Conservation (phyloP, 805 yeast genomes). For the Gaillardinia entomophila region DNA sequence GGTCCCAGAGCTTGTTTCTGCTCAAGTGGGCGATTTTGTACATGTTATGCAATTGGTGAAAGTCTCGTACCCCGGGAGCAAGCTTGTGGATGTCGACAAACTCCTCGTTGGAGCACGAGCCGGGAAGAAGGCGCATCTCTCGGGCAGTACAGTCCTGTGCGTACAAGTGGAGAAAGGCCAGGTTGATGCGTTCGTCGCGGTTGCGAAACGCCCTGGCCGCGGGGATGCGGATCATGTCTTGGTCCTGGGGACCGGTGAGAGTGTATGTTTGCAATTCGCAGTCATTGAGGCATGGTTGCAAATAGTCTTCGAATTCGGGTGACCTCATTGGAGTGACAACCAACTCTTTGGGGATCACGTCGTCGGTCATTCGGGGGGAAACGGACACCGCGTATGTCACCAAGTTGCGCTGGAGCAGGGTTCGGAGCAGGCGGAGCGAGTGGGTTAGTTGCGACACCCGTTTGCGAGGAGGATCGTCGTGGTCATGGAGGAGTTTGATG, state of each 20-base stretch:
- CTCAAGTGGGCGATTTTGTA: slow-evolving; percentile 35
- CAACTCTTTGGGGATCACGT: slow-evolving; percentile 4
- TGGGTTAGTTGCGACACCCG: background rate
- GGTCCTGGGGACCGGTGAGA: background rate
- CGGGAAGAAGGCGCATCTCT: slow-evolving; percentile 13
- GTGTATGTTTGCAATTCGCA: background rate
- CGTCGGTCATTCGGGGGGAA: slow-evolving; percentile 8
- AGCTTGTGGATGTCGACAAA: slow-evolving; percentile 6
- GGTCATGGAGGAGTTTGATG: background rate
- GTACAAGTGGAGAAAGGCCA: slow-evolving; percentile 43
- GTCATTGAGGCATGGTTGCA: background rate
- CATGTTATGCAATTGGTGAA: slow-evolving; percentile 20
- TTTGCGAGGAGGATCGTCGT: background rate
- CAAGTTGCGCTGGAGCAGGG: slow-evolving; percentile 1
- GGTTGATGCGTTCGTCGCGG: slow-evolving; percentile 40
- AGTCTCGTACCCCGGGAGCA: slow-evolving; percentile 15
- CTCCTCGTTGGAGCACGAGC: slow-evolving; percentile 5
- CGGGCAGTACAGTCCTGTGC: slow-evolving; percentile 45
- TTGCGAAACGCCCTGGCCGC: slow-evolving; percentile 3
- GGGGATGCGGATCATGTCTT: background rate
- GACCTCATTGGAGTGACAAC: background rate
- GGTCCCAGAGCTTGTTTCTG: slow-evolving; percentile 47
- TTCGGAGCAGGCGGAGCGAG: slow-evolving; percentile 3
- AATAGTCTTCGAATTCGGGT: no score
- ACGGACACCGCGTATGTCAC: slow-evolving; percentile 1